Conservation (phyloP, 2,329 filamentous ascomycete genomes). For the Sclerotinia borealis region DNA sequence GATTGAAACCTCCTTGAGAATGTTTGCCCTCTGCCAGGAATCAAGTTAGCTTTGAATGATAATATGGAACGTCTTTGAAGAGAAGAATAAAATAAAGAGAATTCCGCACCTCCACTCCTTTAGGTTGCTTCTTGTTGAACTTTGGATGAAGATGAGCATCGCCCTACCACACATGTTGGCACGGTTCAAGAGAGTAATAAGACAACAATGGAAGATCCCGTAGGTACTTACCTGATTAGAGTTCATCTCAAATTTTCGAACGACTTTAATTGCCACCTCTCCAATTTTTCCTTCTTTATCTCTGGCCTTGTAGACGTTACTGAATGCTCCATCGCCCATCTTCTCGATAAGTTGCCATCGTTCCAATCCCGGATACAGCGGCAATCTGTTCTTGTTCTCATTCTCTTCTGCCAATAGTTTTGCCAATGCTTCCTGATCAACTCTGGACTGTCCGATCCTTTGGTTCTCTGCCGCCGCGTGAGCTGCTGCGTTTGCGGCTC, state of each 20-base stretch:
- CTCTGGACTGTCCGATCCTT: conserved; percentile 36
- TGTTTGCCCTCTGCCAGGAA: conserved; percentile 74
- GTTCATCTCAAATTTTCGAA: conserved; percentile 99
- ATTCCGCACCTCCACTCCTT: conserved; percentile 89
- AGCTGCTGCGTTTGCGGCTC: conserved; percentile 60
- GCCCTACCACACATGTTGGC: conserved; percentile 65
- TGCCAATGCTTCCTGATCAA: conserved; percentile 66
- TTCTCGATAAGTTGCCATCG: conserved; percentile 85
- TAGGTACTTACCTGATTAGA: conserved; percentile 81
- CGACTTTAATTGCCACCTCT: conserved; percentile 96
- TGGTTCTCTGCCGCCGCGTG: conserved; percentile 56
- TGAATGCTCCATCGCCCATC: conserved; percentile 99
- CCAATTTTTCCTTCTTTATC: conserved; percentile 65
- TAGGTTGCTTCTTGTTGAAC: conserved; percentile 90
- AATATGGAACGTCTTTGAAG: neutral
- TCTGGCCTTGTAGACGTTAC: conserved; percentile 89
- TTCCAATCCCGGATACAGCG: conserved; percentile 77
- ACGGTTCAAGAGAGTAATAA: conserved; percentile 34
- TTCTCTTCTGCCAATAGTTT: conserved; percentile 89
- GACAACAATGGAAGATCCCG: conserved; percentile 28
- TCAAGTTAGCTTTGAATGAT: conserved; percentile 12
- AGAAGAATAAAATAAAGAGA: conserved; percentile 32
- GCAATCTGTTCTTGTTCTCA: conserved; percentile 77
- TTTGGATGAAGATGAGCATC: conserved; percentile 91
- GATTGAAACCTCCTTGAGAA: conserved; percentile 96